phyloP scores from a whole-genome alignment of 768 basidiomycete genomes.

The Leucogyrophana mollusca region DNA sequence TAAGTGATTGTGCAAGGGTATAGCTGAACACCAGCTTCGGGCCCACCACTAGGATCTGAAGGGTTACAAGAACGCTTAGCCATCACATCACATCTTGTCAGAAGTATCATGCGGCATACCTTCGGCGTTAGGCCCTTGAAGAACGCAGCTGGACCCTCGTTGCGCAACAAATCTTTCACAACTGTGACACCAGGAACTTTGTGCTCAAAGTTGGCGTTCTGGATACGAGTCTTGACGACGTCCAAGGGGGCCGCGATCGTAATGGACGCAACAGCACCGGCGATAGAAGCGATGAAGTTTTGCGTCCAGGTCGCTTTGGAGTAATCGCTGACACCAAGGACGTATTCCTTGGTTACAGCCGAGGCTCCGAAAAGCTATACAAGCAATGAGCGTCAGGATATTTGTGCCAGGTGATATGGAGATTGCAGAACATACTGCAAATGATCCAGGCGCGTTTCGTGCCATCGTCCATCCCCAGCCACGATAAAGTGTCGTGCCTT shows the following conservation, averaged over 20 bases:
- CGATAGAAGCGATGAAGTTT: slow-evolving; percentile 95
- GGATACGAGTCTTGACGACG: slow-evolving; percentile 95
- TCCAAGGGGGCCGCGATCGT: slow-evolving; percentile 96
- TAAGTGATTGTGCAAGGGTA: slow-evolving; percentile 93
- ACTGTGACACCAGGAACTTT: slow-evolving; percentile 81
- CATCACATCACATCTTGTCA: not conserved
- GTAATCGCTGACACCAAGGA: slow-evolving; percentile 87
- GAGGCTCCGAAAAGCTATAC: slow-evolving; percentile 95
- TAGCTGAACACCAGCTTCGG: slow-evolving; percentile 99
- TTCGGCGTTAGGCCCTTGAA: slow-evolving; percentile 99
- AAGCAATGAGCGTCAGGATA: not conserved
- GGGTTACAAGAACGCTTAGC: slow-evolving; percentile 36
- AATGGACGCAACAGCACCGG: slow-evolving; percentile 93
- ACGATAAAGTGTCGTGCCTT: slow-evolving; percentile 89
- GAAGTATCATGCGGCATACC: slow-evolving; percentile 40
- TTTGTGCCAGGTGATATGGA: not conserved
- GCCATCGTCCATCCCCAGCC: slow-evolving; percentile 99
- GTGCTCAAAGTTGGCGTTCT: slow-evolving; percentile 95
- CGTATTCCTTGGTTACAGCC: slow-evolving; percentile 90
- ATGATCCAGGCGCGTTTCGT: slow-evolving; percentile 92
- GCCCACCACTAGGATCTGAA: slow-evolving; percentile 89
- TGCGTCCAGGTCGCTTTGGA: slow-evolving; percentile 94
- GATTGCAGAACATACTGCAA: slow-evolving; percentile 70
- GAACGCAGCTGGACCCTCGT: slow-evolving; percentile 82
- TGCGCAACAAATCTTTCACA: slow-evolving; percentile 79